Percentiles rank a stretch among this genome's conserved stretches.
These are phyloP conservation scores for Carex myosuroides DNA, from an alignment of 176 grass and related monocot genomes.

Conservation along the genomic window DNA sequence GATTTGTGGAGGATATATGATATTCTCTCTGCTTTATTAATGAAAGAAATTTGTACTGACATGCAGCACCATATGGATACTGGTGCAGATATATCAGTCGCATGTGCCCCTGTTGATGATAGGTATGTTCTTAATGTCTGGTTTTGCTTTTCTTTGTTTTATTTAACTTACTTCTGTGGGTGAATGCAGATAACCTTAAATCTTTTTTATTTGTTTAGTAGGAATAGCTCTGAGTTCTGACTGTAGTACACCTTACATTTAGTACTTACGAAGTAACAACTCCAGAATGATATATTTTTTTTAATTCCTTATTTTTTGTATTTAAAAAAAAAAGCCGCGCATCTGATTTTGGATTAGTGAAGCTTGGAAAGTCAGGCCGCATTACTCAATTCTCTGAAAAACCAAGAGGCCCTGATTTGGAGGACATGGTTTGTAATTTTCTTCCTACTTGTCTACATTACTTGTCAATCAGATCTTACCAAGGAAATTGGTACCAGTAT, in stretches of 20 bases:
- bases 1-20: neutral
- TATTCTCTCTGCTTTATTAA: neutral
- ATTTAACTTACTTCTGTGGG: neutral
- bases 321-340: slow-evolving; percentile 41
- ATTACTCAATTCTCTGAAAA: slow-evolving; percentile 59
- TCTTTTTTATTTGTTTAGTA: neutral
- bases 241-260: neutral
- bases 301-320: slow-evolving; percentile 28
- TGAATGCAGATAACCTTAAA: neutral
- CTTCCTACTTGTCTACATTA: neutral
- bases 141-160: neutral
- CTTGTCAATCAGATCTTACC: neutral
- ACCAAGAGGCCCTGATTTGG: slow-evolving; percentile 48
- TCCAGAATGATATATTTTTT: neutral
- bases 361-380: slow-evolving; percentile 49
- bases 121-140: slow-evolving; percentile 29
- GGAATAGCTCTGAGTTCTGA: neutral
- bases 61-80: slow-evolving; percentile 62
- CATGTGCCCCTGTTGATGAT: slow-evolving; percentile 46
- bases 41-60: slow-evolving; percentile 1
- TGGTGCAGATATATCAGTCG: slow-evolving; percentile 58
- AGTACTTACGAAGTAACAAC: neutral
- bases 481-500: neutral
- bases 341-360: slow-evolving; percentile 69
- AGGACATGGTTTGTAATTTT: slow-evolving; percentile 48